Evolutionary conservation across 345 rosid species (phyloP).

Genomic region (Luvunga scandens): DNA sequence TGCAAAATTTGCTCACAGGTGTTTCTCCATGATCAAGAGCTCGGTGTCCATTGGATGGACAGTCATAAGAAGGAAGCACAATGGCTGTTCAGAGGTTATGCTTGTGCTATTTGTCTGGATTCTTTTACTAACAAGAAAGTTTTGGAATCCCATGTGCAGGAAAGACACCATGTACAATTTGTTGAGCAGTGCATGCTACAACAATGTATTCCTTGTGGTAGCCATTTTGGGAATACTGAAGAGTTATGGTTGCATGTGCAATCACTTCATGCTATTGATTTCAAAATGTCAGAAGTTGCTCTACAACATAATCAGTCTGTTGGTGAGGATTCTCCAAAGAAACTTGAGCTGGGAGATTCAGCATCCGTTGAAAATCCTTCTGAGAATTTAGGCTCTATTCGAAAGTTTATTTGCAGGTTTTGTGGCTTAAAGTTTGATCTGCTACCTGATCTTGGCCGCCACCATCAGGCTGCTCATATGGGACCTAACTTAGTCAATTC

Average conservation of each 20-base stretch:
- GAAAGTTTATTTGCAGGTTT: slow-evolving; percentile 76
- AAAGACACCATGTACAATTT: slow-evolving; percentile 86
- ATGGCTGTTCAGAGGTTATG: slow-evolving; percentile 80
- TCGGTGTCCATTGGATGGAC: slow-evolving; percentile 67
- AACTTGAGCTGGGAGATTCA: slow-evolving; percentile 38
- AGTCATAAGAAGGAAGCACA: slow-evolving; percentile 75
- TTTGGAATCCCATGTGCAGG: slow-evolving; percentile 87
- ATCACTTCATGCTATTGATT: slow-evolving; percentile 62
- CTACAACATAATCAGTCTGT: slow-evolving; percentile 27
- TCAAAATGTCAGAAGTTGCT: slow-evolving; percentile 42
- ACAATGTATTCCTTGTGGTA: slow-evolving; percentile 87
- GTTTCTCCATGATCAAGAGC: slow-evolving; percentile 51
- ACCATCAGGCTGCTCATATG: slow-evolving; percentile 99
- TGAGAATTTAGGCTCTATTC: slow-evolving; percentile 42
- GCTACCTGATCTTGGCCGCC: slow-evolving; percentile 97
- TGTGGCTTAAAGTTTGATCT: slow-evolving; percentile 91
- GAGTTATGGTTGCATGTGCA: slow-evolving; percentile 76
- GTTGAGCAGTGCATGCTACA: slow-evolving; percentile 98
- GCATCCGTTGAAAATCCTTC: slow-evolving; percentile 39
- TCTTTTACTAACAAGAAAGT: slow-evolving; percentile 73
- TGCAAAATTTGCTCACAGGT: slow-evolving; percentile 67
- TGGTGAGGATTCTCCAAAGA: slow-evolving; percentile 32
- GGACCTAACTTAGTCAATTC: slow-evolving; percentile 54
- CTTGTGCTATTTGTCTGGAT: slow-evolving; percentile 96
- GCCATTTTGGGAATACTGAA: slow-evolving; percentile 86